Base-by-base conservation (phyloP, 148 eudicot species). In the Fagopyrum tataricum region DNA sequence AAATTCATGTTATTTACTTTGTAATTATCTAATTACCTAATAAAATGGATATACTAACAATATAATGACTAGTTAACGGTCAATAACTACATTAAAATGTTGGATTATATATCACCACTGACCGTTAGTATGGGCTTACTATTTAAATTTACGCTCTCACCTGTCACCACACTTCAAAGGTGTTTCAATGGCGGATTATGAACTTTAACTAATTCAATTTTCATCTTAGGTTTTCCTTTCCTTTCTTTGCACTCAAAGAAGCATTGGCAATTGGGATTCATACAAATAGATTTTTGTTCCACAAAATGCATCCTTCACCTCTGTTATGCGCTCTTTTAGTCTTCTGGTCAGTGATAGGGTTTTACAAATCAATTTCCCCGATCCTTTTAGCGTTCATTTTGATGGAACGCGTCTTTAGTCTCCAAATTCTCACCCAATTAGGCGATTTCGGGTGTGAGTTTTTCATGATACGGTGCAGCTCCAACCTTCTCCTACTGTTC, bases 381-480 rank as follows among this genome's bases (percentile, higher is more conserved):
- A 15, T 53, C 26, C 67, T 81, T 53, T 14, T 82, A 14, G 78
- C 81, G 59, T 55, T 85, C 48, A 5, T 74, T 9, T 43, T 83
- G 15, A 93, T 91, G 98, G 91, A 85, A 10, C 83, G 81, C 78
- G 84, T 75, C 40, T 72, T 88, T 14, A 79, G 72, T 78, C 80
- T 92, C 79, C 84, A 79, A 77, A 79, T 82, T 14, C 31, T 80
- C 78, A 75, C 64, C 14, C 78, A 82, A 4, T 71, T 71, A 40
- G 76, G 43, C 71, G 87, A 87, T 81, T 84, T 87, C 31, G 90
- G 89, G 49, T 83, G 75, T 84, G 91, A 93, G 71, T 76, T 84
- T 75, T 75, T 87, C 21, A 24, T 82, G 7, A 83, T 80, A 61
- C 87, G 84, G 62, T 82, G 85, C 76, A 85, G 87, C 74, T 67